Evolutionary conservation across 2,329 filamentous ascomycete genomes (phyloP), one percentile per base, ranked within the genome.

Genomic region (Chrysosporium keratinophilum): DNA sequence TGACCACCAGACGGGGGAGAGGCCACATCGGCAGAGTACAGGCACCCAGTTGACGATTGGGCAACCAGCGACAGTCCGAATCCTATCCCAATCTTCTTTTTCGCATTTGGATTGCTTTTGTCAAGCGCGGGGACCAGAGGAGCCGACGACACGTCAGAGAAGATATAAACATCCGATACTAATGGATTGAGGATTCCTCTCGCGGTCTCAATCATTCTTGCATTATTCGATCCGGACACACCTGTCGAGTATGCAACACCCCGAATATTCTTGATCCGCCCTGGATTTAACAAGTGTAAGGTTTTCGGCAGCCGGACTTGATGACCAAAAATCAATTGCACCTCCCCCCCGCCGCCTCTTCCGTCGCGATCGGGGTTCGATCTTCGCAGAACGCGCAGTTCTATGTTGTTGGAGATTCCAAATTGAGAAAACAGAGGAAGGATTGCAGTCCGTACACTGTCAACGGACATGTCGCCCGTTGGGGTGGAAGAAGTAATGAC

Each of bases 221-320:
- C 87, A 67, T 97, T 98, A 69, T 96, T 96, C 48, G 85, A 89
- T 0, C 87, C 91, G 10, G 87, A 87, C 0, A 97, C 90, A 45
- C 94, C 93, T 0, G 88, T 89, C 53, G 87, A 86, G 71, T 97
- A 98, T 46, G 93, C 90, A 42, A 98, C 93, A 56, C 93, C 93
- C 54, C 91, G 80, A 60, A 98, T 86, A 61, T 83, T 82, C 78
- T 89, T 91, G 63, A 98, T 85, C 54, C 87, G 78, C 6, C 93
- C 93, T 0, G 90, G 82, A 58, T 81, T 86, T 62, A 94, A 78
- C 53, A 96, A 72, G 70, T 98, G 93, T 66, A 98, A 75, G 37
- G 93, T 98, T 75, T 95, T 95, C 10, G 93, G 93, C 50, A 97
- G 75, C 37, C 91, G 82, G 11, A 98, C 85, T 71, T 98, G 93